Evolutionary conservation across 2,329 filamentous ascomycete genomes (phyloP).

Genomic region (Fusarium secorum): DNA sequence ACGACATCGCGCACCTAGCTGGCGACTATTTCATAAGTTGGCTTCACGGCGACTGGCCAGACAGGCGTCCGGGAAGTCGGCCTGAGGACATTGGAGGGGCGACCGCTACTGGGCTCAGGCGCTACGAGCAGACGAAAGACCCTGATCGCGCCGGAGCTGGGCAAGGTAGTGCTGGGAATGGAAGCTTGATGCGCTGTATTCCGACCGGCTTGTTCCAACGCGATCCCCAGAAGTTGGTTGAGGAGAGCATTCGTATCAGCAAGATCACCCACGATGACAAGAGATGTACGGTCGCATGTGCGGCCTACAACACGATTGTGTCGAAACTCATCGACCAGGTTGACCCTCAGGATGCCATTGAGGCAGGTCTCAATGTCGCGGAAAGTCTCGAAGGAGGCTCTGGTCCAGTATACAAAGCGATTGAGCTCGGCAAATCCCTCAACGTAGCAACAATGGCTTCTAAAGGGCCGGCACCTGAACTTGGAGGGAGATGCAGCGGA

Average conservation of each 20-base stretch:
- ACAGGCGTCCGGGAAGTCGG: slow-evolving; percentile 40
- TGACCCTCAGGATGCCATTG: slow-evolving; percentile 40
- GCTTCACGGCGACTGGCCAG: slow-evolving; percentile 54
- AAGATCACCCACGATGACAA: slow-evolving; percentile 51
- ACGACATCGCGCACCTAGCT: slow-evolving; percentile 46
- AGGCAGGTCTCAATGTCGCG: slow-evolving; percentile 38
- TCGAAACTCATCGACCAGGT: slow-evolving; percentile 43
- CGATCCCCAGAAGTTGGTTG: slow-evolving; percentile 38
- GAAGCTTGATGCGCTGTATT: slow-evolving; percentile 58
- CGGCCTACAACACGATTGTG: slow-evolving; percentile 52
- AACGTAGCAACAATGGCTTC: slow-evolving; percentile 42
- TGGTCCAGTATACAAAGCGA: slow-evolving; percentile 35
- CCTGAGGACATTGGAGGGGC: slow-evolving; percentile 53
- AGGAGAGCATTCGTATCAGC: slow-evolving; percentile 49
- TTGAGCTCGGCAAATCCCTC: slow-evolving; percentile 42
- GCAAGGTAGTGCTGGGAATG: slow-evolving; percentile 52
- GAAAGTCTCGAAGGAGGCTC: slow-evolving; percentile 32
- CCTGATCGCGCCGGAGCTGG: slow-evolving; percentile 49
- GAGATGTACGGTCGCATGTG: slow-evolving; percentile 49
- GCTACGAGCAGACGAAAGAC: slow-evolving; percentile 37
- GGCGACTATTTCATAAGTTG: slow-evolving; percentile 54
- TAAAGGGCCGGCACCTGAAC: slow-evolving; percentile 40
- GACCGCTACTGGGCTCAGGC: slow-evolving; percentile 46
- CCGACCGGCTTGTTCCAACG: slow-evolving; percentile 53
- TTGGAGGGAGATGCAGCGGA: slow-evolving; percentile 47